Percentiles rank a stretch among this genome's conserved stretches.
Evolutionary conservation across 1,284 basidiomycete species (phyloP).

Genomic region (Golubevia pallescens): DNA sequence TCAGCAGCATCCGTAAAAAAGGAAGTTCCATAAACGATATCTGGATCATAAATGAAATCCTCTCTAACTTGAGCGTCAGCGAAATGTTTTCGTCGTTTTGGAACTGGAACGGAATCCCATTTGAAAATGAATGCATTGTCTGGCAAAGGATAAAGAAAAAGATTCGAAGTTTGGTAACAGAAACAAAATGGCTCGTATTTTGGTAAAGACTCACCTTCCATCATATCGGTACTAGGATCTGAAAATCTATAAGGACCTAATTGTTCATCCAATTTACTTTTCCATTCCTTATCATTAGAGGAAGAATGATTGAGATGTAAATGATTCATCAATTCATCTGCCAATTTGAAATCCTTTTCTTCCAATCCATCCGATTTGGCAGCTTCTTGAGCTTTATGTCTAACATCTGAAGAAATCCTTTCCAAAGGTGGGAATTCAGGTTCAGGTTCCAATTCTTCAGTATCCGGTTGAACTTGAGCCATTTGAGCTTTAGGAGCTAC

Average conservation of each 20-base stretch:
- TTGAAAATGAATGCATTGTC: slow-evolving; percentile 66
- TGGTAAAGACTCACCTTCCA: slow-evolving; percentile 44
- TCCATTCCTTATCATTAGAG: background rate
- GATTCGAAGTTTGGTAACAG: too few species aligned
- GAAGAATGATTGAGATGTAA: background rate
- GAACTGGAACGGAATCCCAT: slow-evolving; percentile 55
- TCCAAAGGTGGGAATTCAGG: slow-evolving; percentile 27
- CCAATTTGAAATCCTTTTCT: slow-evolving; percentile 49
- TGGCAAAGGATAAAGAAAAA: slow-evolving; percentile 3
- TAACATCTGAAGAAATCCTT: slow-evolving; percentile 33
- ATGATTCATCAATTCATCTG: slow-evolving; percentile 34
- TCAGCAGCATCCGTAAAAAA: slow-evolving; percentile 57
- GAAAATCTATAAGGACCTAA: slow-evolving; percentile 65
- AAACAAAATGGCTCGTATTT: background rate
- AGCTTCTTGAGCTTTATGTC: slow-evolving; percentile 40
- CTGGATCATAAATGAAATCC: slow-evolving; percentile 61
- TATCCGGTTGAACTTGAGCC: background rate
- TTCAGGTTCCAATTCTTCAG: too few species aligned
- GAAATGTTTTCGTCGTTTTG: slow-evolving; percentile 65
- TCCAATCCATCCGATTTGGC: slow-evolving; percentile 48
- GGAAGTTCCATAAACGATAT: slow-evolving; percentile 48
- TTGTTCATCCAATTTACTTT: slow-evolving; percentile 41
- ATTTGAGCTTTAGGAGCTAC: too few species aligned
- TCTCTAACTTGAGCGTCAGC: slow-evolving; percentile 51
- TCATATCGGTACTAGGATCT: slow-evolving; percentile 62